Conservation (phyloP, 164 flowering plant species). For the Taxillus chinensis region DNA sequence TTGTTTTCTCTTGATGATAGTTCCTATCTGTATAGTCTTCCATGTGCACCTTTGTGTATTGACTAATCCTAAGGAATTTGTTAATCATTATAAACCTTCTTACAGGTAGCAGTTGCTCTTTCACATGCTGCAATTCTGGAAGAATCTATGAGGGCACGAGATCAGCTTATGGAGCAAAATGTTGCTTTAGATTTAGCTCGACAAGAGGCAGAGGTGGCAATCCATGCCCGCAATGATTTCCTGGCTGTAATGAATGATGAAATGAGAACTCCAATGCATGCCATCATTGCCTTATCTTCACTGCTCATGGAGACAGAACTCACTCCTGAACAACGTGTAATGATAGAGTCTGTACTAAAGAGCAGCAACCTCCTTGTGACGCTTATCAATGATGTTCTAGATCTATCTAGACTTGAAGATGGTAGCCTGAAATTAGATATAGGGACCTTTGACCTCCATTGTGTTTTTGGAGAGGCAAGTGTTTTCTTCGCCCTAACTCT, state of each 20-base stretch:
- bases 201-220: conserved; percentile 63
- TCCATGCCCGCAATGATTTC: conserved; percentile 73
- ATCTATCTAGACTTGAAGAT: conserved; percentile 77
- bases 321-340: conserved; percentile 51
- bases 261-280: conserved; percentile 76
- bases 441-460: conserved; percentile 44
- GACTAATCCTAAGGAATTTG: too few relatives aligned
- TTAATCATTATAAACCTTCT: not conserved
- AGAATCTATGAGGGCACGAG: conserved; percentile 71
- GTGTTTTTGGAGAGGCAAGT: conserved; percentile 49
- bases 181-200: conserved; percentile 62
- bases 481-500: not conserved
- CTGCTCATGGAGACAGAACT: conserved; percentile 62
- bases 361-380: conserved; percentile 65
- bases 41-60: not conserved
- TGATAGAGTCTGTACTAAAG: conserved; percentile 67
- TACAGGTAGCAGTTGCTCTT: conserved; percentile 77
- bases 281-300: conserved; percentile 60
- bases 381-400: conserved; percentile 71
- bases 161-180: conserved; percentile 68
- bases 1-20: too few relatives aligned
- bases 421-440: conserved; percentile 57
- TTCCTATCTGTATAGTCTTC: too few relatives aligned
- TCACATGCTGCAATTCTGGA: conserved; percentile 81
- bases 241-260: conserved; percentile 81